Evolutionary conservation across 805 yeast genomes (phyloP).

Genomic region (Teunomyces stri): DNA sequence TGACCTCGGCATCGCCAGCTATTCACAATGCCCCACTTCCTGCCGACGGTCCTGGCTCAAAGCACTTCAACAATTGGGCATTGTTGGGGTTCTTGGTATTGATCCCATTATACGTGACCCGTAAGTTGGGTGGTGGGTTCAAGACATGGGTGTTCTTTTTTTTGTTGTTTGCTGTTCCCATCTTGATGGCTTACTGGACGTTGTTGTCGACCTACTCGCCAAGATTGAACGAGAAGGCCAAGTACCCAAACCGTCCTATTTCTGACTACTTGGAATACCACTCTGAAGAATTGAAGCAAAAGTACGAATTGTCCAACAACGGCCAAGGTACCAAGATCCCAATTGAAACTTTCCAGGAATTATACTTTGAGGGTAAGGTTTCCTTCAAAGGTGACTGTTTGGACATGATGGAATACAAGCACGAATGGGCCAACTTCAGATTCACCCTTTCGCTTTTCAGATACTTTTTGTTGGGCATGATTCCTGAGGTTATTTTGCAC

Average conservation of each 20-base stretch:
- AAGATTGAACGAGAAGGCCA: constrained; percentile 72
- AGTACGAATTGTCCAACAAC: constrained; percentile 35
- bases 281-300: constrained; percentile 48
- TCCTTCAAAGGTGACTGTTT: constrained; percentile 84
- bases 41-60: constrained; percentile 88
- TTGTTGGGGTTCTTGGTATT: constrained; percentile 49
- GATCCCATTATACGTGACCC: constrained; percentile 61
- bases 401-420: constrained; percentile 81
- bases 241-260: constrained; percentile 73
- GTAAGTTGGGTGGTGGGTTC: constrained; percentile 68
- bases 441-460: constrained; percentile 76
- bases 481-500: constrained; percentile 91
- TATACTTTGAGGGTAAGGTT: constrained; percentile 80
- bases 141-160: constrained; percentile 63
- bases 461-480: constrained; percentile 81
- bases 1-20: constrained; percentile 53
- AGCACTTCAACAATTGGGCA: constrained; percentile 64
- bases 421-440: constrained; percentile 84
- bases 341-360: constrained; percentile 88
- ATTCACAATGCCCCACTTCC: constrained; percentile 85
- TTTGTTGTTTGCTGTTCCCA: constrained; percentile 59
- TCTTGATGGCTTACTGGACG: constrained; percentile 82
- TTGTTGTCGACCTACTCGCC: constrained; percentile 74
- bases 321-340: constrained; percentile 78
- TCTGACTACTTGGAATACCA: constrained; percentile 81